Base-by-base conservation (phyloP, 129 eudicot species). In the Tagetes patula region DNA sequence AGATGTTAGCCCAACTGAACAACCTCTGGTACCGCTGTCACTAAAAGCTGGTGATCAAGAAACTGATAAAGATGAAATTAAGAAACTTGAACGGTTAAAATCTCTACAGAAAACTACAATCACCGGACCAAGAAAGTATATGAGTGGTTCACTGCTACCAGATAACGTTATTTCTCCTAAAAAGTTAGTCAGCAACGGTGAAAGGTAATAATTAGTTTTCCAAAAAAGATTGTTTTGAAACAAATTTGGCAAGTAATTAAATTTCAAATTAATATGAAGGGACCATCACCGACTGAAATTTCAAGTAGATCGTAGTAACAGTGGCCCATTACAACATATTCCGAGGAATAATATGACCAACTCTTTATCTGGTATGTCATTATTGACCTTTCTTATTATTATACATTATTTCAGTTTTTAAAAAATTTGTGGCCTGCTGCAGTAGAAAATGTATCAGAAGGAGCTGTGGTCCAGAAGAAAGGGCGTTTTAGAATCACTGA, bases 401-500 rank as follows among this genome's bases (percentile, higher is more conserved):
- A 5, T 55, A 33, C 1, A 1, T 7, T 3, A 12, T 49, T 10
- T 10, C 36, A 37, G 31, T 42, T 64, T 65, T 31, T 20, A 20
- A 43, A 20, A 34, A 30, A 69, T 68, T 49, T 72, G 40, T 66
- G 30, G 32, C 3, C 14, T 66, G 61, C 64, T 80, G 71, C 71
- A 93, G 92, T 82, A 72, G 98, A 92, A 46, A 94, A 92, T 74
- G 69, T 81, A 42, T 67, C 95, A 0, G 77, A 73, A 48, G 96
- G 88, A 79, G 85, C 87, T 47, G 86, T 95, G 69, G 80, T 92
- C 45, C 87, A 87, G 71, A 87, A 85, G 41, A 89, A 76, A 82
- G 98, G 98, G 2, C 98, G 98, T 62, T 92, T 92, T 77, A 85
- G 89, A 84, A 89, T 92, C 64, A 89, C 91, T 9, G 87, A 91